A percentile compares a stretch with the other conserved stretches of the same genome.
Conservation (phyloP, 2,329 filamentous ascomycete species). For the Ciborinia camelliae region DNA sequence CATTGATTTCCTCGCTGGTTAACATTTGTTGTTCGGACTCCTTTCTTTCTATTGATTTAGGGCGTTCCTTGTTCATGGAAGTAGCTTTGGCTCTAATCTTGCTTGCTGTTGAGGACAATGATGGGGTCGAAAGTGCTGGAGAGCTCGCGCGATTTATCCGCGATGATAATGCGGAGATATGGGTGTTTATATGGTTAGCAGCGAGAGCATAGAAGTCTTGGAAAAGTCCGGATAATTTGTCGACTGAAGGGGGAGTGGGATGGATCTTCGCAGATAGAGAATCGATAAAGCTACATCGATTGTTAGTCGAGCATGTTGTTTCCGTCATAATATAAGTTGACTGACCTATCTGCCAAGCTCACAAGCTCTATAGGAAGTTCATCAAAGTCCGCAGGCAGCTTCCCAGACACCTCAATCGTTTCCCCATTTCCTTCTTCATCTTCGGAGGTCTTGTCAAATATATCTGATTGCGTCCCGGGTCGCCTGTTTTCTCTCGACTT, state of each 20-base stretch:
- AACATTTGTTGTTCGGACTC: conserved; percentile 76
- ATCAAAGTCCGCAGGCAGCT: conserved; percentile 58
- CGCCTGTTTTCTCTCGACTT: conserved; percentile 22
- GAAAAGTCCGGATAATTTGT: conserved; percentile 79
- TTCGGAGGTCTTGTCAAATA: conserved; percentile 43
- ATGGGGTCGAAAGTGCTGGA: conserved; percentile 51
- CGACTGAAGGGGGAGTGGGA: conserved; percentile 76
- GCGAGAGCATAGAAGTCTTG: conserved; percentile 90
- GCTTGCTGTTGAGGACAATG: conserved; percentile 54
- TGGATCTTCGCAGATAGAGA: conserved; percentile 85
- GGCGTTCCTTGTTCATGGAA: conserved; percentile 52
- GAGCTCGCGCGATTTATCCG: conserved; percentile 67
- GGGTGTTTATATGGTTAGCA: conserved; percentile 77
- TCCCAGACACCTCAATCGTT: conserved; percentile 24
- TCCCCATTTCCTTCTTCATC: conserved; percentile 34
- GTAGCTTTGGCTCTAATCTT: conserved; percentile 54
- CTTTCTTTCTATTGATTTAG: conserved; percentile 40
- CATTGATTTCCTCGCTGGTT: conserved; percentile 77
- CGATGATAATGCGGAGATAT: conserved; percentile 76
- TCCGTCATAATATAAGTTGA: not conserved
- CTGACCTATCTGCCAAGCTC: conserved; percentile 80
- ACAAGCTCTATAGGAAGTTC: conserved; percentile 92
- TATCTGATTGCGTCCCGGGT: conserved; percentile 29
- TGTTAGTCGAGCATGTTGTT: not conserved
- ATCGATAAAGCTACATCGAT: conserved; percentile 71